Conservation (phyloP, 2,329 filamentous ascomycete genomes). For the Amylocarpus encephaloides region DNA sequence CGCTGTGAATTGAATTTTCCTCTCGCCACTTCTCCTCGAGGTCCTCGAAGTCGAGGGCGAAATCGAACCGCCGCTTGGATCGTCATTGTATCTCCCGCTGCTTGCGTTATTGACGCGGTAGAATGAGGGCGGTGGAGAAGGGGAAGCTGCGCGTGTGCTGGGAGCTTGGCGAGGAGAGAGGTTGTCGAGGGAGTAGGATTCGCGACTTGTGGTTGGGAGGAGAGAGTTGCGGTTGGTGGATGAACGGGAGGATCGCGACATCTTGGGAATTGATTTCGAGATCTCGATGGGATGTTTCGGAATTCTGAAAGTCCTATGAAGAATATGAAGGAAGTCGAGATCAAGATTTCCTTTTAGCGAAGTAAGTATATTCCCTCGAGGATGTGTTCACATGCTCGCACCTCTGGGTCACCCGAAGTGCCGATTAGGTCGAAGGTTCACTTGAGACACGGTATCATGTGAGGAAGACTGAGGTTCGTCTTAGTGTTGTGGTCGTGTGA, state of each 20-base stretch:
- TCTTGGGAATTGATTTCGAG: conserved; percentile 4
- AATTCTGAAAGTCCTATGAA: not conserved
- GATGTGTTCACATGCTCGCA: conserved; percentile 16
- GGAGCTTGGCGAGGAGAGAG: conserved; percentile 18
- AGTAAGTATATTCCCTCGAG: conserved; percentile 7
- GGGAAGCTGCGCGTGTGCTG: conserved; percentile 10
- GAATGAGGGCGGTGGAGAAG: conserved; percentile 25
- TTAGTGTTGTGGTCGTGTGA: not conserved
- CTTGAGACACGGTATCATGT: conserved; percentile 10
- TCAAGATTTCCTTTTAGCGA: conserved; percentile 3
- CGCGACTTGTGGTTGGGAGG: conserved; percentile 8
- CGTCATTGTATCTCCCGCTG: not conserved
- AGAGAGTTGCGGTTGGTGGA: conserved; percentile 19
- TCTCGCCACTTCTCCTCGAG: conserved; percentile 5
- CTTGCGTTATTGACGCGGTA: conserved; percentile 17
- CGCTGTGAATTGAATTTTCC: conserved; percentile 26
- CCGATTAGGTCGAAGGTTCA: not conserved
- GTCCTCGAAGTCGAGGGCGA: conserved; percentile 15
- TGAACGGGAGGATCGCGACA: conserved; percentile 21
- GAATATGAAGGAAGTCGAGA: not conserved
- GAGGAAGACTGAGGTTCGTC: not conserved
- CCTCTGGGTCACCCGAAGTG: conserved; percentile 7
- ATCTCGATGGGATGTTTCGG: not conserved
- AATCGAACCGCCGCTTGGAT: conserved; percentile 4
- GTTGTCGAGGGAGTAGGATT: conserved; percentile 20